A percentile compares a stretch with the other conserved stretches of the same genome.
Conservation (phyloP, 306 rosid genomes). For the Trifolium pratense region DNA sequence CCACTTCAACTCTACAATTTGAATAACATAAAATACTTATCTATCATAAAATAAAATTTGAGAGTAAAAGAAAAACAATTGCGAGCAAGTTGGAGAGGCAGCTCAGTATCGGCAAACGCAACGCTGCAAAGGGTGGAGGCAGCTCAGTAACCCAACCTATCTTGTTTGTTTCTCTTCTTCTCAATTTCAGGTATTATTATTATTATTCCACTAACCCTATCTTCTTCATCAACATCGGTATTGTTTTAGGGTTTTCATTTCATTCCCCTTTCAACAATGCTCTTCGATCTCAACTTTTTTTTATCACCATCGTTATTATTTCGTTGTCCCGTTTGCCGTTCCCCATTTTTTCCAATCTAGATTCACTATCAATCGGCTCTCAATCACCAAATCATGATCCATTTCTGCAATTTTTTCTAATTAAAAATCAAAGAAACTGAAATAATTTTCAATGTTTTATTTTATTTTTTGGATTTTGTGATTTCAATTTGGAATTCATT, state of each 20-base stretch:
- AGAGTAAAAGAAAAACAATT: not conserved
- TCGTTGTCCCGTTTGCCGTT: constrained; percentile 1
- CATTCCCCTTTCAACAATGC: not conserved
- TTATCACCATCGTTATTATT: not conserved
- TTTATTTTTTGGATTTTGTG: constrained; percentile 25
- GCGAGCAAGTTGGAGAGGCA: no score
- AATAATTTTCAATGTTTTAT: not conserved
- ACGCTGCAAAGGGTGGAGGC: not conserved
- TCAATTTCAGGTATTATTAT: constrained; percentile 24
- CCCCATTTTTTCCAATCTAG: not conserved
- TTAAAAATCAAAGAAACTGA: not conserved
- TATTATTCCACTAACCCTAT: no score
- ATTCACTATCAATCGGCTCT: constrained; percentile 19
- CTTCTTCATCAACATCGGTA: constrained; percentile 1
- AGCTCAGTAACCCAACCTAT: not conserved
- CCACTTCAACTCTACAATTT: not conserved
- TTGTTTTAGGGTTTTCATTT: constrained; percentile 49
- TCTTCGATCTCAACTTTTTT: constrained; percentile 40
- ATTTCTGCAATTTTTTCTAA: not conserved
- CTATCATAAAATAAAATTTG: not conserved
- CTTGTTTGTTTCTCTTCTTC: not conserved
- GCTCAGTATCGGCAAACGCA: not conserved
- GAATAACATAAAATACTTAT: not conserved
- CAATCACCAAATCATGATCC: not conserved
- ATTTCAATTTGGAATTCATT: constrained; percentile 17